Base-by-base conservation (phyloP, 805 yeast genomes). In the Candida coquimbonensis region DNA sequence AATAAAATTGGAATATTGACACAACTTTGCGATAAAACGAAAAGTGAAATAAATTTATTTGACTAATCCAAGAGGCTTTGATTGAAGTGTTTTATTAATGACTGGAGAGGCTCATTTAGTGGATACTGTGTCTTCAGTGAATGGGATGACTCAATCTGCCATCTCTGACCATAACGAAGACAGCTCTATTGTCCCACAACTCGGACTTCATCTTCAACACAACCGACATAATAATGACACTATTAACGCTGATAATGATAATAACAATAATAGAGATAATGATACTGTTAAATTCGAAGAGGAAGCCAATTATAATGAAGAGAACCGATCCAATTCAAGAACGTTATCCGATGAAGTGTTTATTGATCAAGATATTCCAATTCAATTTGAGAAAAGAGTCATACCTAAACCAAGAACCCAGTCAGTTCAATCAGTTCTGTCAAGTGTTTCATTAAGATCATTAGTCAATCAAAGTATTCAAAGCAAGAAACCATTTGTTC, bases 311-410 rank as follows among this genome's bases (percentile, higher is more conserved):
- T 31, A 21, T 31, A 40, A 37, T 63, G 27, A 17, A 31, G 36
- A 24, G 13, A 14, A 24, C 38, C n/a, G 34, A 5, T 27, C 32
- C 4, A 21, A 25, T 16, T 35, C 47, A 7, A 33, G 36, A 33
- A 33, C 11, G 9, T 33, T 19, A 4, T 16, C 17, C 31, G 48
- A 39, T 11, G 45, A 45, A 14, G 46, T 45, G 16, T 43, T 84
- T 87, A 65, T 83, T 80, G 65, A 82, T 75, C 61, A 82, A 64
- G 64, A 77, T 78, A 65, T 86, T 87, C 53, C 90, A 72, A 65
- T 84, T 80, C 64, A 75, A 65, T 59, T 80, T 62, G 62, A 78
- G 72, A 71, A 81, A 77, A 54, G 79, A 62, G 91, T 95, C 73
- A 73, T 86, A 5, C 68, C 72, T 5, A 60, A 67, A 44, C 59